These are phyloP conservation scores for Lophiotrema nucula DNA, from an alignment of 495 filamentous ascomycete species.

Conservation along the genomic window DNA sequence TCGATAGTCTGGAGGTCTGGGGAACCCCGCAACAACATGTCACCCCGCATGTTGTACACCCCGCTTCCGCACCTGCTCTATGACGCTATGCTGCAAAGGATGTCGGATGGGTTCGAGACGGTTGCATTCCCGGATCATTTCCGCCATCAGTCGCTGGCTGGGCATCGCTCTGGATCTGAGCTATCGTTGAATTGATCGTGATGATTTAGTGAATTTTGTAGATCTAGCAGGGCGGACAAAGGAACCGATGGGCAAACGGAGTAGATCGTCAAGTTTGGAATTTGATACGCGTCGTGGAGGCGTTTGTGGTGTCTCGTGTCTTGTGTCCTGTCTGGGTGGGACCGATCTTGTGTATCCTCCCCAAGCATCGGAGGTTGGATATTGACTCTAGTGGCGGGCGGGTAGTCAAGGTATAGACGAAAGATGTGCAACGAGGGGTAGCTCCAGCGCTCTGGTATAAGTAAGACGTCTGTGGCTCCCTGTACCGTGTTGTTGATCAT, in stretches of 20 bases:
- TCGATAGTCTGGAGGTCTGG: not conserved
- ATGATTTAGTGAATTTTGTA: not conserved
- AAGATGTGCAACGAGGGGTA: not conserved
- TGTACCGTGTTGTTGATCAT: not conserved
- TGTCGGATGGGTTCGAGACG: not conserved
- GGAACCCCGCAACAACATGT: not conserved
- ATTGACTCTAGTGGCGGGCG: not conserved
- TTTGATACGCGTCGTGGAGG: not conserved
- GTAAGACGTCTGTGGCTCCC: not conserved
- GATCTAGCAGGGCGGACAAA: not conserved
- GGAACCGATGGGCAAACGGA: constrained; percentile 5
- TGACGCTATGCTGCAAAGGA: not conserved
- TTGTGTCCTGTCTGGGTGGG: not conserved
- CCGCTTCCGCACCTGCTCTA: constrained; percentile 6
- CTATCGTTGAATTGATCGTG: not conserved
- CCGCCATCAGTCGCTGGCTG: not conserved
- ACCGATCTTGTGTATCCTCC: not conserved
- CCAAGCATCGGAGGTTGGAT: not conserved
- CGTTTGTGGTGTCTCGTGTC: not conserved
- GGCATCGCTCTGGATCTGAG: not conserved
- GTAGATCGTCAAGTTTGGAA: constrained; percentile 3
- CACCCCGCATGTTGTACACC: not conserved
- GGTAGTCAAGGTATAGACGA: not conserved
- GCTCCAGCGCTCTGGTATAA: not conserved
- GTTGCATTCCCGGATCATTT: constrained; percentile 7